A percentile compares a stretch with the other conserved stretches of the same genome.
Conservation (phyloP, 2,329 filamentous ascomycete species). For the Cladosporium cucumerinum region DNA sequence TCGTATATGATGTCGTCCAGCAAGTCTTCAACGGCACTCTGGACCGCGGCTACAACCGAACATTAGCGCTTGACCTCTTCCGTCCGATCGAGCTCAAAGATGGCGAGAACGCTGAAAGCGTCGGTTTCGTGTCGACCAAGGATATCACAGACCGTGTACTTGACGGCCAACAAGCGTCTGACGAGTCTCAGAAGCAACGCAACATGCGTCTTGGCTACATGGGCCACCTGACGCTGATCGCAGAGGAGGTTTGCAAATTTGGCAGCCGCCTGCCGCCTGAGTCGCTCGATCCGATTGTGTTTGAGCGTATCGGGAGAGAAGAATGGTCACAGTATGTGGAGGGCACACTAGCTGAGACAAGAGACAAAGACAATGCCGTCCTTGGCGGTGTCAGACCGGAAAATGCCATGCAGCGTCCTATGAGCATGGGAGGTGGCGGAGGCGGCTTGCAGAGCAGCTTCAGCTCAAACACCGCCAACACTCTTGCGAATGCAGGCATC, state of each 20-base stretch:
- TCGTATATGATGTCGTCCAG: slow-evolving; percentile 97
- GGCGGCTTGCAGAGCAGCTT: slow-evolving; percentile 49
- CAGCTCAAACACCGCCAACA: slow-evolving; percentile 44
- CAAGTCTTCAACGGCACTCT: slow-evolving; percentile 99
- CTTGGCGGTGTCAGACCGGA: slow-evolving; percentile 92
- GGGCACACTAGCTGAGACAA: slow-evolving; percentile 84
- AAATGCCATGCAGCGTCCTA: slow-evolving; percentile 70
- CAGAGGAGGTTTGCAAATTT: slow-evolving; percentile 98
- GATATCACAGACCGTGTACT: slow-evolving; percentile 89
- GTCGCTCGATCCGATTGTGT: slow-evolving; percentile 74
- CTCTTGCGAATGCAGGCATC: slow-evolving; percentile 75
- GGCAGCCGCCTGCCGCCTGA: slow-evolving; percentile 91
- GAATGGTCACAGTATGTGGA: slow-evolving; percentile 96
- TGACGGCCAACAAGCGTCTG: slow-evolving; percentile 80
- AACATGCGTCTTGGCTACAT: slow-evolving; percentile 96
- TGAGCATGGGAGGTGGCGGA: slow-evolving; percentile 25
- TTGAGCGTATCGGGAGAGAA: slow-evolving; percentile 83
- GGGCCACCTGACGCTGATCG: slow-evolving; percentile 94
- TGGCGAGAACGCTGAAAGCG: slow-evolving; percentile 21
- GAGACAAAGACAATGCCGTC: slow-evolving; percentile 97
- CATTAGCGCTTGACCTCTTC: slow-evolving; percentile 87
- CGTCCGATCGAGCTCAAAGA: slow-evolving; percentile 21
- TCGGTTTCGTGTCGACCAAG: slow-evolving; percentile 60
- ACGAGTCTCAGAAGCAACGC: slow-evolving; percentile 76
- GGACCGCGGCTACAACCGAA: slow-evolving; percentile 90